Evolutionary conservation across 2,329 filamentous ascomycete genomes (phyloP), one percentile per base, ranked within the genome.

Genomic region (Microdochium nivale): DNA sequence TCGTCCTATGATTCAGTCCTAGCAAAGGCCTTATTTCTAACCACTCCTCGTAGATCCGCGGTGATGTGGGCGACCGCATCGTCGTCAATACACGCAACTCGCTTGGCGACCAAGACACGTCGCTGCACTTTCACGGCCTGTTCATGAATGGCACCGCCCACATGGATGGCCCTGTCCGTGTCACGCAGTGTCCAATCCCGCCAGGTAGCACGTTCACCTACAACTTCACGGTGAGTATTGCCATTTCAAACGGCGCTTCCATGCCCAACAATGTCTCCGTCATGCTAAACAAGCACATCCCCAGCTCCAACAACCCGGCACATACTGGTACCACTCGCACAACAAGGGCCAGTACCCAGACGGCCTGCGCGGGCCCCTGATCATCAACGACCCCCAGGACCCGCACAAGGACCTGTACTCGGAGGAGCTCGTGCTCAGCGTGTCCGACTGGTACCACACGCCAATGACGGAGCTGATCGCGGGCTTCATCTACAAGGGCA

Each of bases 301-400:
- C 54, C 21, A 44, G 40, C 40, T 44, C 21, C 40, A 81, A 48
- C 85, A 88, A 70, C 76, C 83, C 0, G 87, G 87, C 25, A 88
- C 86, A 1, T 90, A 88, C 65, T 90, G 87, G 87, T 91, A 90
- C 58, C 86, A 89, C 63, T 86, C 82, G 3, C 86, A 89, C 62
- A 75, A 76, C 23, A 73, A 75, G 55, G 82, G 77, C 25, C 84
- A 87, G 62, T 88, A 88, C 55, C 84, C 85, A 1, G 86, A 89
- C 62, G 86, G 86, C 13, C 71, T 87, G 5, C 75, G 84, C 23
- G 83, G 77, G 0, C 76, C 84, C 1, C 66, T 88, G 32, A 77
- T 88, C 51, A 72, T 88, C 23, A 79, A 87, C 49, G 84, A 88
- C 60, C 76, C 76, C 1, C 63, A 78, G 0, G 70, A 73, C 19